Evolutionary conservation across 768 basidiomycete genomes (phyloP).

Genomic region (Boletellus emodensis): DNA sequence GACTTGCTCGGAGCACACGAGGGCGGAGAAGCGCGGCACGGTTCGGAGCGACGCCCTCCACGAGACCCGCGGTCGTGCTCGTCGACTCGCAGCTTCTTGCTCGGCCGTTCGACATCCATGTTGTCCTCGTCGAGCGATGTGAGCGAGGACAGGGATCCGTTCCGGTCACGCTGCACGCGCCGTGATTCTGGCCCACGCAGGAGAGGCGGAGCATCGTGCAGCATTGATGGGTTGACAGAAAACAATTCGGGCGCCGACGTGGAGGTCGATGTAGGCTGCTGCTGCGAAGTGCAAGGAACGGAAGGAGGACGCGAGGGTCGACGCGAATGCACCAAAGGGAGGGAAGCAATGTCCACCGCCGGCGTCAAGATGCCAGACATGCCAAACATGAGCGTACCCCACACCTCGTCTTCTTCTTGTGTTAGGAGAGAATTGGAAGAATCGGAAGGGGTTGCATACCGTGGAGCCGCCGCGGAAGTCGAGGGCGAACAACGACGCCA

Average conservation of each 20-base stretch:
- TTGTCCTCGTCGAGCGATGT: constrained; percentile 10
- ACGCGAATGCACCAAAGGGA: constrained; percentile 2
- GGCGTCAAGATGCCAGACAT: constrained; percentile 15
- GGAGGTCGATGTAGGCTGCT: background rate
- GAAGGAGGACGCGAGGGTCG: constrained; percentile 2
- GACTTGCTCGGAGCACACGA: background rate
- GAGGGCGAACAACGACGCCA: background rate
- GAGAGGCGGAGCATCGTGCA: background rate
- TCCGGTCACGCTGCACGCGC: background rate
- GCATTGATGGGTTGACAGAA: constrained; percentile 11
- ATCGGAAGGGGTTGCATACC: constrained; percentile 11
- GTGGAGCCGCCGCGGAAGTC: background rate
- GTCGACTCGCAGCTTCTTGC: background rate
- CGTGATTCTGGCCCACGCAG: background rate
- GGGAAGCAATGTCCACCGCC: background rate
- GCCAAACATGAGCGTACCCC: constrained; percentile 14
- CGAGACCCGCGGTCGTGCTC: too few relatives aligned
- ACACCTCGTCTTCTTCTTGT: constrained; percentile 24
- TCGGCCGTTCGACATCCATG: background rate
- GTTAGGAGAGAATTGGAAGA: background rate
- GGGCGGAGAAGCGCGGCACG: background rate
- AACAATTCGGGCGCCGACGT: background rate
- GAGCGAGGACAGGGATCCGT: constrained; percentile 12
- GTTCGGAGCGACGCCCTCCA: background rate
- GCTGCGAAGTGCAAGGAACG: background rate